Base-by-base conservation (phyloP, 805 yeast species). In the Candida patagonica region DNA sequence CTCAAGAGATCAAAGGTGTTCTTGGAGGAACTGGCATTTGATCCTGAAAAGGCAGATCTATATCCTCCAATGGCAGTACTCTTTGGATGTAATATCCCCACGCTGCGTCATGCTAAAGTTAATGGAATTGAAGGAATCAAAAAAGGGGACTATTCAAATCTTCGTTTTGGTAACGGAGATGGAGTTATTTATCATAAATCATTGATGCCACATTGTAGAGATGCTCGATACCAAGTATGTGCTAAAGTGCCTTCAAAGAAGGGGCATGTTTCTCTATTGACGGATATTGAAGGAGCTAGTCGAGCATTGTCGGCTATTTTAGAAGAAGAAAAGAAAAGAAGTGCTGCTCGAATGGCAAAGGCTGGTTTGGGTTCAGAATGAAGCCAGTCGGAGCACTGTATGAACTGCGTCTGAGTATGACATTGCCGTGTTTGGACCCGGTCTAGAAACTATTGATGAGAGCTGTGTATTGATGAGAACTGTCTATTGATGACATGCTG, bases 141-240 rank as follows among this genome's bases (percentile, higher is more conserved):
- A 42, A 67, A 71, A 29, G 95, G 95, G 3, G 71, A 75, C 47
- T 87, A 82, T 61, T 76, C 71, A 46, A 79, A 83, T 50, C 80
- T 85, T 51, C 75, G 71, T 50, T 87, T 84, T 52, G 95, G 94
- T 0, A 84, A 85, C 4, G 96, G 96, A 12, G 96, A 88, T 57
- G 96, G 96, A 31, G 96, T 88, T 15, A 85, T 85, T 1, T 83
- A 83, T 59, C 83, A 80, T 48, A 74, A 74, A 46, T 80, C 87
- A 81, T 60, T 83, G 36, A 73, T 87, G 74, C 96, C 96, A 0
- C 83, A 80, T 48, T 62, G 62, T 30, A 69, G 70, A 46, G 94
- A 89, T 0, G 27, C 9, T 3, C 8, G 34, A 19, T 86, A 81
- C 53, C 77, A 80, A 2, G 50, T 83, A 2, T 82, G 70, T 10